Percentiles rank a stretch among this genome's conserved stretches.
Evolutionary conservation across 2,329 filamentous ascomycete species (phyloP).

Genomic region (Sporothrix pallida): DNA sequence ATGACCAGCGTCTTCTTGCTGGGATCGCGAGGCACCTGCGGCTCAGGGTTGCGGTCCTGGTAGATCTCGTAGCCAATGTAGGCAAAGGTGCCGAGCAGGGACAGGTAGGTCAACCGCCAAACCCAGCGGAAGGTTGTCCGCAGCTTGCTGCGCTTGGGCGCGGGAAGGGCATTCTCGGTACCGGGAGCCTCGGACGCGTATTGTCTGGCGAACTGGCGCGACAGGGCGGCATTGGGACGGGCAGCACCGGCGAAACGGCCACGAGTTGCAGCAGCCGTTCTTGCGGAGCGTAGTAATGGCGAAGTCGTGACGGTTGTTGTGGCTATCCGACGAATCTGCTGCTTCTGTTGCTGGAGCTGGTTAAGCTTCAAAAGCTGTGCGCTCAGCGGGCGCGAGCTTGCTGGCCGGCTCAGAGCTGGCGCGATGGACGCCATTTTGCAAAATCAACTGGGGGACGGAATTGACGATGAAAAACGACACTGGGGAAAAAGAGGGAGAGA

Average conservation of each 20-base stretch:
- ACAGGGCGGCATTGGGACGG: conserved; percentile 25
- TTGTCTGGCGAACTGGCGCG: conserved; percentile 42
- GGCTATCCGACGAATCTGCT: conserved; percentile 40
- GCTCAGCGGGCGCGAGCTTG: conserved; percentile 41
- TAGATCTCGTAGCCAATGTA: conserved; percentile 84
- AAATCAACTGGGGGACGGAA: conserved; percentile 37
- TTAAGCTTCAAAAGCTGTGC: conserved; percentile 36
- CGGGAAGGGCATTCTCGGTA: conserved; percentile 40
- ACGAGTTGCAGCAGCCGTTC: conserved; percentile 39
- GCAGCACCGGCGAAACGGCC: not conserved
- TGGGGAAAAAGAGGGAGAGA: conserved; percentile 18
- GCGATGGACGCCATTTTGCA: conserved; percentile 45
- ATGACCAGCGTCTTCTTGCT: conserved; percentile 96
- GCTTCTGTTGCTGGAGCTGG: conserved; percentile 37
- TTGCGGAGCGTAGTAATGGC: conserved; percentile 34
- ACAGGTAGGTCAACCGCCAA: conserved; percentile 83
- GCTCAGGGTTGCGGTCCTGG: conserved; percentile 76
- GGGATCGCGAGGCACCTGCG: conserved; percentile 80
- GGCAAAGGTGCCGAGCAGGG: conserved; percentile 69
- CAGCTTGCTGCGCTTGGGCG: conserved; percentile 60
- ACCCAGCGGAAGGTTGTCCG: conserved; percentile 72
- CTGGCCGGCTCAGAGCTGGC: conserved; percentile 45
- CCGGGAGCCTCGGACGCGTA: conserved; percentile 41
- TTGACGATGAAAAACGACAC: conserved; percentile 29
- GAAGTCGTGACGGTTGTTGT: conserved; percentile 39